These are phyloP conservation scores for Pseudogymnoascus sp. DNA, from an alignment of 2,329 filamentous ascomycete species.

Conservation along the genomic window DNA sequence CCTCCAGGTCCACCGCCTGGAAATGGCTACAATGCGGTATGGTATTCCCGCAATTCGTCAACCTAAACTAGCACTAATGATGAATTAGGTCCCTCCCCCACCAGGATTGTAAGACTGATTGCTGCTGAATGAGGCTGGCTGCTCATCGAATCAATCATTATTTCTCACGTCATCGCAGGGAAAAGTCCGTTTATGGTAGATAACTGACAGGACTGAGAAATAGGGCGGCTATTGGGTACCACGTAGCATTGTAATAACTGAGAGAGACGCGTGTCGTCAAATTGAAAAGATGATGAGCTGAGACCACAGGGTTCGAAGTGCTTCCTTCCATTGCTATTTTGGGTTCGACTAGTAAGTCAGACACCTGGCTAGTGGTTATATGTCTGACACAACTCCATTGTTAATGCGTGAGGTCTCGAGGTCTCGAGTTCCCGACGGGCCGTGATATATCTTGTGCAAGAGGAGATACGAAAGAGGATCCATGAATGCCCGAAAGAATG, in stretches of 20 bases:
- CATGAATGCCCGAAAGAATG: slow-evolving; percentile 4
- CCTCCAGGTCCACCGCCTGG: slow-evolving; percentile 49
- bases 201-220: not conserved
- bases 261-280: slow-evolving; percentile 3
- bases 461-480: not conserved
- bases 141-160: not conserved
- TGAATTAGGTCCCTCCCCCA: slow-evolving; percentile 44
- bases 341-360: not conserved
- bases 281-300: slow-evolving; percentile 8
- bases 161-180: not conserved
- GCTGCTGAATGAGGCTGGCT: not conserved
- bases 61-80: slow-evolving; percentile 11
- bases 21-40: slow-evolving; percentile 50
- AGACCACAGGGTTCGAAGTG: not conserved
- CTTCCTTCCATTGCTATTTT: slow-evolving; percentile 1
- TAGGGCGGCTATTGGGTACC: slow-evolving; percentile 2
- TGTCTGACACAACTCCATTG: slow-evolving; percentile 2
- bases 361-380: not conserved
- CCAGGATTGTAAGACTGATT: slow-evolving; percentile 40
- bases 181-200: not conserved
- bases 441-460: not conserved
- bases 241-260: slow-evolving; percentile 7
- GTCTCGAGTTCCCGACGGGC: not conserved
- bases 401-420: not conserved
- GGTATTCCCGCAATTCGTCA: slow-evolving; percentile 14